These are phyloP conservation scores for Gynostemma pentaphyllum DNA, from an alignment of 306 rosid species.

Conservation along the genomic window DNA sequence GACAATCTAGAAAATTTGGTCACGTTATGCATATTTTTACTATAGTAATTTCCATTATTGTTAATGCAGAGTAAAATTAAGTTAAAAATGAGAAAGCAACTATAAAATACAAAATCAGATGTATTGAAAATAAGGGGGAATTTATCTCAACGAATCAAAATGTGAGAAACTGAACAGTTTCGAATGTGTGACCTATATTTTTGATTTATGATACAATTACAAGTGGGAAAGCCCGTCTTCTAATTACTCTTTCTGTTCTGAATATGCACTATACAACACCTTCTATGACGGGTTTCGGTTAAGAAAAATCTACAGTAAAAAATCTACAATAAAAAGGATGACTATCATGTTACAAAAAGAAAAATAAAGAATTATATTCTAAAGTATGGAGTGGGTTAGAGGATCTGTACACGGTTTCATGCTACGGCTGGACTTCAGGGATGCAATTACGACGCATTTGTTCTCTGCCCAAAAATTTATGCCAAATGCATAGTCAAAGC, in stretches of 20 bases:
- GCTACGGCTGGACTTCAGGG: conserved; percentile 22
- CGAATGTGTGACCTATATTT: conserved; percentile 29
- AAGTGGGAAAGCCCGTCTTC: conserved; percentile 29
- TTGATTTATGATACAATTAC: conserved; percentile 45
- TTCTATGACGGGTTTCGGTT: conserved; percentile 33
- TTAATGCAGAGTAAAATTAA: not conserved
- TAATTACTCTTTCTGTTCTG: conserved; percentile 43
- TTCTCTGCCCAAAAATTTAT: conserved; percentile 19
- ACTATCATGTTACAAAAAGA: conserved; percentile 50
- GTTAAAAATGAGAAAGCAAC: not conserved
- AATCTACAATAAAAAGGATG: not conserved
- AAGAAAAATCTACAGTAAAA: conserved; percentile 3
- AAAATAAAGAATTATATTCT: conserved; percentile 35
- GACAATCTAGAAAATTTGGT: not conserved
- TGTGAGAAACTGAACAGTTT: conserved; percentile 19
- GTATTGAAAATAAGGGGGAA: not conserved
- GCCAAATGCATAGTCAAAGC: conserved; percentile 19
- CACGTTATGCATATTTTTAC: not conserved
- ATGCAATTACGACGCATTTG: conserved; percentile 29
- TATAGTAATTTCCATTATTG: not conserved
- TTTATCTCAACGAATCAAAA: not conserved
- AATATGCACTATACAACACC: conserved; percentile 64
- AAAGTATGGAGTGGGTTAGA: conserved; percentile 39
- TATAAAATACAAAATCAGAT: too few relatives aligned
- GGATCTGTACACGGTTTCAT: conserved; percentile 56